Conservation (phyloP, 805 yeast species). For the Monosporozyma solicola region DNA sequence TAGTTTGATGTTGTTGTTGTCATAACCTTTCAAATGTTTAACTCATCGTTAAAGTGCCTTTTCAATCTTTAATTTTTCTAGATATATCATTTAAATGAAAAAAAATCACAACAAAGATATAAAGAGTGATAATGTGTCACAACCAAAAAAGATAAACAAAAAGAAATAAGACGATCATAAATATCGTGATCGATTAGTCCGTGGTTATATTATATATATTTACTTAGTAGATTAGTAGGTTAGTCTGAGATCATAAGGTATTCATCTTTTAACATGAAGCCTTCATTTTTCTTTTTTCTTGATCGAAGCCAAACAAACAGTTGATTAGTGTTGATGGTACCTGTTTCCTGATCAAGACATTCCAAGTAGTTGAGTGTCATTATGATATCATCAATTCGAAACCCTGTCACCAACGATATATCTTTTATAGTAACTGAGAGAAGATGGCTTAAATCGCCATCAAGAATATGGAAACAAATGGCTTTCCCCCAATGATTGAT, state of each 20-base stretch:
- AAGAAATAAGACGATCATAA: not conserved
- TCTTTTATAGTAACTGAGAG: constrained; percentile 37
- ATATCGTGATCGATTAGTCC: not conserved
- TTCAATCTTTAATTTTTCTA: not conserved
- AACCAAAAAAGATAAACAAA: not conserved
- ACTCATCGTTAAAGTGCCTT: not conserved
- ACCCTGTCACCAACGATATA: constrained; percentile 50
- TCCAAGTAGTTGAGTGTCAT: constrained; percentile 51
- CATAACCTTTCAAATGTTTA: not conserved
- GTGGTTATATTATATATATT: not conserved
- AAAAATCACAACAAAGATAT: not conserved
- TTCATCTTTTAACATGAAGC: constrained; percentile 12
- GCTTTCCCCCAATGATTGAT: constrained; percentile 63
- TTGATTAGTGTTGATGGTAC: constrained; percentile 9
- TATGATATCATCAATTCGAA: constrained; percentile 53
- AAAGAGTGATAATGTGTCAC: not conserved
- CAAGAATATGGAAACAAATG: constrained; percentile 36
- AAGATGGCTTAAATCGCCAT: constrained; percentile 31
- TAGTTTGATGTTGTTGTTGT: not conserved
- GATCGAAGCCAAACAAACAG: constrained; percentile 4
- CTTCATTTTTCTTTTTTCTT: not conserved
- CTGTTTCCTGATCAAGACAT: constrained; percentile 29
- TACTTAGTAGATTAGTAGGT: not conserved
- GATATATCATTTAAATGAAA: not conserved
- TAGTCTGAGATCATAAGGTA: constrained; percentile 21